phyloP scores from a whole-genome alignment of 257 asterid species.

The Fraxinus americana region DNA sequence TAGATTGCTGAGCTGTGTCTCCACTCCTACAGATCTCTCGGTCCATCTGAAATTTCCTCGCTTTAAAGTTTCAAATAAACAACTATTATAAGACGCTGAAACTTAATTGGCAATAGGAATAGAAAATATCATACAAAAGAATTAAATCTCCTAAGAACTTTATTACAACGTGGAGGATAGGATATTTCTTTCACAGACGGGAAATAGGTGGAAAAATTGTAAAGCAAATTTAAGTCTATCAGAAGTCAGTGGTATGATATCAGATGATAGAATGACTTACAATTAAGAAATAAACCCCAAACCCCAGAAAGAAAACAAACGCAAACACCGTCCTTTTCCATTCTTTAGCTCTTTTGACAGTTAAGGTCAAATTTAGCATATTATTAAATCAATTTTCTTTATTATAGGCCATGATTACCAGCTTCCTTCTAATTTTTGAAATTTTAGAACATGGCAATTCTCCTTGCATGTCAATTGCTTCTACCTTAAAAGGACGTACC shows the following conservation, averaged over 20 bases:
- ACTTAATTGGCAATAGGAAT: neutral
- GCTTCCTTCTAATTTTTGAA: neutral
- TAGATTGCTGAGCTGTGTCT: slow-evolving; percentile 74
- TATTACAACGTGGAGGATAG: neutral
- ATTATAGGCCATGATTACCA: neutral
- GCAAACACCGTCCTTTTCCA: neutral
- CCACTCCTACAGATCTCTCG: slow-evolving; percentile 86
- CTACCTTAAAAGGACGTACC: neutral
- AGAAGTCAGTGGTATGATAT: neutral
- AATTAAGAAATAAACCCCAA: neutral
- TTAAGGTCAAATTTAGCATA: neutral
- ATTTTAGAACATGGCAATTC: neutral
- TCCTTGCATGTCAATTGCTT: neutral
- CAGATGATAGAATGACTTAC: neutral
- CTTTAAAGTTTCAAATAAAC: slow-evolving; percentile 54
- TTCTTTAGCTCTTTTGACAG: neutral
- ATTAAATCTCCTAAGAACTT: neutral
- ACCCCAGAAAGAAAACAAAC: too few species aligned
- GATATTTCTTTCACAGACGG: neutral
- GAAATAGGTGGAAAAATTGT: neutral
- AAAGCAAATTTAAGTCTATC: neutral
- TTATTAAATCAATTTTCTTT: neutral
- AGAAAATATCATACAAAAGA: neutral
- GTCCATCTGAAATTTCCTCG: slow-evolving; percentile 98
- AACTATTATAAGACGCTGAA: slow-evolving; percentile 27